These are phyloP conservation scores for Neurospora sp. DNA, from an alignment of 495 filamentous ascomycete species.

Conservation along the genomic window DNA sequence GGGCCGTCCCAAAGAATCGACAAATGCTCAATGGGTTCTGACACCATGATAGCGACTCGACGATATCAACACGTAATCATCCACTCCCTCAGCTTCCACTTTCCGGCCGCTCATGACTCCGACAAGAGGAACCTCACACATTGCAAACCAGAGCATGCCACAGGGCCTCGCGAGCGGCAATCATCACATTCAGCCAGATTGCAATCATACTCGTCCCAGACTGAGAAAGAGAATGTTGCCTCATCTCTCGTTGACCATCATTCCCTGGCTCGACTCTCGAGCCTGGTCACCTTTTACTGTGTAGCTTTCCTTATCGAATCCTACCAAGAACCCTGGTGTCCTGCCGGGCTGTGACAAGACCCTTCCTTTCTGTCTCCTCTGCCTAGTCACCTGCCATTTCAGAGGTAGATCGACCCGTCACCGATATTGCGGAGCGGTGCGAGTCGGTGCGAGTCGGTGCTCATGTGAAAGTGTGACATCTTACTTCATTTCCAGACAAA, in stretches of 20 bases:
- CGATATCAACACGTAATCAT: neutral
- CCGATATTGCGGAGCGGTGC: neutral
- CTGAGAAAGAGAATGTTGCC: neutral
- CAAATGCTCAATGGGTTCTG: neutral
- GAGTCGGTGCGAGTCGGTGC: neutral
- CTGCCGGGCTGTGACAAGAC: neutral
- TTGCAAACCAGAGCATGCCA: neutral
- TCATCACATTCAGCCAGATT: neutral
- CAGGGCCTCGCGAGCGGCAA: neutral
- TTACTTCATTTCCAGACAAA: neutral
- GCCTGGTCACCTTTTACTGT: neutral
- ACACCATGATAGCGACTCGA: neutral
- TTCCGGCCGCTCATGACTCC: neutral
- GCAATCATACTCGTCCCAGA: neutral
- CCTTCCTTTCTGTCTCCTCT: neutral
- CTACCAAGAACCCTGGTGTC: neutral
- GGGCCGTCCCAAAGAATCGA: neutral
- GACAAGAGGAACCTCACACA: neutral
- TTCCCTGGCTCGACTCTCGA: neutral
- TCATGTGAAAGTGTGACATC: neutral
- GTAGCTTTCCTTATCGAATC: neutral
- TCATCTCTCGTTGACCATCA: neutral
- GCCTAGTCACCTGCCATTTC: neutral
- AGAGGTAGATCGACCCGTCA: neutral
- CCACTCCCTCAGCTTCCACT: neutral